Base-by-base conservation (phyloP, 495 filamentous ascomycete genomes). In the Parmelia sp. region DNA sequence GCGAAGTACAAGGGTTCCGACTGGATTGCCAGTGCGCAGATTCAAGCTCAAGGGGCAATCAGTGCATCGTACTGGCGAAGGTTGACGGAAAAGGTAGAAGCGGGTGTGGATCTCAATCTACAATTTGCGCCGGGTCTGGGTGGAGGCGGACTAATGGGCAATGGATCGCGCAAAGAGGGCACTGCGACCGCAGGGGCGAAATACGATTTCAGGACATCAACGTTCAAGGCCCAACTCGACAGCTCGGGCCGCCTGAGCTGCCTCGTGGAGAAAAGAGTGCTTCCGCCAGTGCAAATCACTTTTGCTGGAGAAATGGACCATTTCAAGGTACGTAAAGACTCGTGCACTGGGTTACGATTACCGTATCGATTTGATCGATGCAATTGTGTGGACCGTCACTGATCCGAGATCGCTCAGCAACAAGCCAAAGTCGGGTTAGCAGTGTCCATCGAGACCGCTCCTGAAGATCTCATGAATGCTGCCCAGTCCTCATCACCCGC, bases 221-320 rank as follows among this genome's bases (percentile, higher is more conserved):
- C 90, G 14, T 96, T 97, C 84, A 85, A 92, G 66, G 94, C 93
- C 27, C 95, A 97, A 77, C 83, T 99, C 60, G 94, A 99, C 77
- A 93, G 91, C 71, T 84, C 90, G 65, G 95, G 95, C 69, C 94
- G 92, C 80, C 82, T 99, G 67, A 89, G 88, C 77, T 94, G 90
- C 72, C 80, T 96, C 69, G 80, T 97, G 65, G 95, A 99, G 82
- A 97, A 96, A 86, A 84, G 90, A 70, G 87, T 99, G 71, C 90
- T 92, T 27, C 89, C 91, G 69, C 86, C 90, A 56, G 90, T 99
- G 63, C 86, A 84, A 68, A 83, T 99, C 75, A 93, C 92, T 44
- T 97, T 99, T 76, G 89, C 93, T 51, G 94, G 92, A 69, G 95
- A 99, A 75, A 92, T 99, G 72, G 95, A 99, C 77, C 95, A 97